Percentiles rank a stretch among this genome's conserved stretches.
phyloP scores from a whole-genome alignment of 441 rosid species.

The Cnidoscolus chayamansa region DNA sequence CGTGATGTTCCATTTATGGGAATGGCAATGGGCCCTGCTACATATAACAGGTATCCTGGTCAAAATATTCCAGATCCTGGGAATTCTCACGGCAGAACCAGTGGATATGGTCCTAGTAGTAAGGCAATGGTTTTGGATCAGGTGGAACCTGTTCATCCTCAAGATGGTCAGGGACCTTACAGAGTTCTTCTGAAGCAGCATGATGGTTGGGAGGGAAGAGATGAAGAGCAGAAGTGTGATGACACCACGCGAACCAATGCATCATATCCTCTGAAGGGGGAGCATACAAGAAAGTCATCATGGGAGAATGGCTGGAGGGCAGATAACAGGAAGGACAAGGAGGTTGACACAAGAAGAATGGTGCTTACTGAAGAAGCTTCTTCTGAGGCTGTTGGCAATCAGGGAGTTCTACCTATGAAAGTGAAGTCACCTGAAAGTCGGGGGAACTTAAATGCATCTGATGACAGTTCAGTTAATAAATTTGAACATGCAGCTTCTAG shows the following conservation, averaged over 20 bases:
- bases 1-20: slow-evolving; percentile 76
- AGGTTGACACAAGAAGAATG: slow-evolving; percentile 33
- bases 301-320: slow-evolving; percentile 48
- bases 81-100: slow-evolving; percentile 45
- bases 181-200: slow-evolving; percentile 79
- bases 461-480: slow-evolving; percentile 33
- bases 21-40: slow-evolving; percentile 60
- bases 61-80: slow-evolving; percentile 52
- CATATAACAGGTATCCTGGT: slow-evolving; percentile 55
- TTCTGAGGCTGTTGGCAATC: slow-evolving; percentile 31
- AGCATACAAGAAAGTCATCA: slow-evolving; percentile 37
- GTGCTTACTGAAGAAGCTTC: slow-evolving; percentile 34
- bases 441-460: slow-evolving; percentile 36
- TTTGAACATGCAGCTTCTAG: slow-evolving; percentile 24
- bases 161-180: slow-evolving; percentile 53
- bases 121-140: slow-evolving; percentile 47
- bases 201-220: slow-evolving; percentile 57
- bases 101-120: slow-evolving; percentile 53
- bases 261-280: slow-evolving; percentile 40
- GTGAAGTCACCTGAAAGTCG: slow-evolving; percentile 37
- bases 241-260: slow-evolving; percentile 30
- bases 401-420: slow-evolving; percentile 31
- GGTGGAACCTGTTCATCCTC: slow-evolving; percentile 54
- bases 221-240: slow-evolving; percentile 49
- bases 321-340: slow-evolving; percentile 36